phyloP scores from a whole-genome alignment of 208 protist genomes.

The Wallacemonas collosoma region DNA sequence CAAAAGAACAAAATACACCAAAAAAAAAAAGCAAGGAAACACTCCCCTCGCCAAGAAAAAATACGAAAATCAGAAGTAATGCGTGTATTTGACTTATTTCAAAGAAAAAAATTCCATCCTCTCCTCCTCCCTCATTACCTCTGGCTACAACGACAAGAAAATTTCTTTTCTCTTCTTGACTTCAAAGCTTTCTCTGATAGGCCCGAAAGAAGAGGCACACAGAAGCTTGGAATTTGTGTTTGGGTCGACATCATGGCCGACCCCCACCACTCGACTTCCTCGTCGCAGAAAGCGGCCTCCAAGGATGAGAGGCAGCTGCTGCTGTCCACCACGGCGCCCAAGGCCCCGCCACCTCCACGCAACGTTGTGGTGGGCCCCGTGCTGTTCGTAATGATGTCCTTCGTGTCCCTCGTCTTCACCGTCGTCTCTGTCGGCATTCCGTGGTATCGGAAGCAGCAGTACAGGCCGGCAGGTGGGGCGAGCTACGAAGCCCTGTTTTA shows the following conservation, averaged over 20 bases:
- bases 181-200: too few species aligned
- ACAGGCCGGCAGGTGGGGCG: constrained; percentile 31
- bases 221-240: too few species aligned
- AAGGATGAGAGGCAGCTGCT: constrained; percentile 15
- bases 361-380: constrained; percentile 49
- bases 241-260: constrained; percentile 17
- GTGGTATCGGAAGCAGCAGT: constrained; percentile 73
- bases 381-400: constrained; percentile 35
- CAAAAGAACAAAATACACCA: too few species aligned
- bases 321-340: constrained; percentile 14
- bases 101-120: too few species aligned
- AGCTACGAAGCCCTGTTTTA: constrained; percentile 43
- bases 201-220: constrained; percentile 1
- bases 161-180: not conserved
- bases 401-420: constrained; percentile 48
- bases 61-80: too few species aligned
- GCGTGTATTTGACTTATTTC: too few species aligned
- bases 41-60: too few species aligned
- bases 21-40: too few species aligned
- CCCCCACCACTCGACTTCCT: constrained; percentile 23
- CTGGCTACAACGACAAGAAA: not conserved
- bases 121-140: not conserved
- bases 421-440: constrained; percentile 56
- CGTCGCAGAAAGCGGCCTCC: constrained; percentile 15
- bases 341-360: constrained; percentile 52